phyloP scores from a whole-genome alignment of 2,329 filamentous ascomycete species.

The Cladosporium sp. region DNA sequence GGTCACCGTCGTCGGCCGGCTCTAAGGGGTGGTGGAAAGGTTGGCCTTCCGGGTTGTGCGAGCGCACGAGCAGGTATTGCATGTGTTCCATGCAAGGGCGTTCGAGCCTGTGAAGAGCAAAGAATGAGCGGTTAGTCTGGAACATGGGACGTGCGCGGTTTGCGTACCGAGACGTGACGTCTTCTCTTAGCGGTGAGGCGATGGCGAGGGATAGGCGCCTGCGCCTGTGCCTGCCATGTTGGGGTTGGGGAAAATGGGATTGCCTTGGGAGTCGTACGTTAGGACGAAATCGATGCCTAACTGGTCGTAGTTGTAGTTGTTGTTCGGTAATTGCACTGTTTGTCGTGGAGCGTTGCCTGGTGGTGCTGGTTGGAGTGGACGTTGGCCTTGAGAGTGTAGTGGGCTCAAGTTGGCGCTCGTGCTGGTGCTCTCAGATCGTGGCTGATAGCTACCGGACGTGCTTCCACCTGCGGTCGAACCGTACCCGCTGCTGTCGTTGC shows the following conservation, averaged over 20 bases:
- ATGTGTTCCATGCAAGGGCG: conserved; percentile 90
- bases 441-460: conserved; percentile 59
- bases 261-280: conserved; percentile 62
- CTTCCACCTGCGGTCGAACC: conserved; percentile 48
- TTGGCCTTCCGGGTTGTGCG: conserved; percentile 41
- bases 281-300: conserved; percentile 86
- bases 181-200: conserved; percentile 38
- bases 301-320: conserved; percentile 68
- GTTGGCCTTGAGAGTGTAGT: conserved; percentile 30
- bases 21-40: conserved; percentile 34
- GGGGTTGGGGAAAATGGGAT: conserved; percentile 21
- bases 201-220: conserved; percentile 60
- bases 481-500: conserved; percentile 36
- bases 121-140: conserved; percentile 23
- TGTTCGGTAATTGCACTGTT: conserved; percentile 28
- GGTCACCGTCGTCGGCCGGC: conserved; percentile 49
- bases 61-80: conserved; percentile 66
- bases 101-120: conserved; percentile 61
- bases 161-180: conserved; percentile 13
- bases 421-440: conserved; percentile 43
- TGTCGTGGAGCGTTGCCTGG: background rate
- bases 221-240: conserved; percentile 11
- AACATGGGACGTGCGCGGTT: background rate
- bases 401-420: conserved; percentile 47
- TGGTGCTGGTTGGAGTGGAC: conserved; percentile 30